phyloP scores from a whole-genome alignment of 805 yeast species.

The Barnettozyma siamensis region DNA sequence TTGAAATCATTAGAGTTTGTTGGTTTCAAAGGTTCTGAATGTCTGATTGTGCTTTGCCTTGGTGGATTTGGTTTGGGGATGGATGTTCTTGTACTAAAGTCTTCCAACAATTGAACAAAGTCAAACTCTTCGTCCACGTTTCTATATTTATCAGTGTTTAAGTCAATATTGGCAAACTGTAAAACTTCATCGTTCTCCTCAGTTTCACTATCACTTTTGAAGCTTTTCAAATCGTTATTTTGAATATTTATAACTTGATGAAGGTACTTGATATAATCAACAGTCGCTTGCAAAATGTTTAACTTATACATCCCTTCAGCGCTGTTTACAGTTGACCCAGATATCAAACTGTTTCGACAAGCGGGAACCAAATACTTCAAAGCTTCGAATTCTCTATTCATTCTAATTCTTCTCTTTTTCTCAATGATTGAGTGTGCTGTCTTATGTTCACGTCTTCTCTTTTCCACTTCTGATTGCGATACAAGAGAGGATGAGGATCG shows the following conservation, averaged over 20 bases:
- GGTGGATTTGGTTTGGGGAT: neutral
- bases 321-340: constrained; percentile 6
- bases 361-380: constrained; percentile 74
- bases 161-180: constrained; percentile 46
- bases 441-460: constrained; percentile 42
- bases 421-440: constrained; percentile 74
- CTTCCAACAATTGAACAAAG: constrained; percentile 30
- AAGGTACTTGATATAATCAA: constrained; percentile 68
- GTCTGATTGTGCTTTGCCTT: constrained; percentile 1
- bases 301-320: constrained; percentile 72
- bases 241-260: constrained; percentile 53
- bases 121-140: constrained; percentile 51
- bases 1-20: constrained; percentile 1
- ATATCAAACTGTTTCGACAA: constrained; percentile 41
- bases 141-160: constrained; percentile 54
- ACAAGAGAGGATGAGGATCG: constrained; percentile 21
- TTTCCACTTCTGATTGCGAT: constrained; percentile 29
- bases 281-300: constrained; percentile 76
- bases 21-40: constrained; percentile 6
- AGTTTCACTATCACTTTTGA: constrained; percentile 14
- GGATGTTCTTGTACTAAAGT: constrained; percentile 4
- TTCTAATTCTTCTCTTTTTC: constrained; percentile 68
- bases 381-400: constrained; percentile 80
- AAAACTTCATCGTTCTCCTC: constrained; percentile 30
- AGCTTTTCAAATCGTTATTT: constrained; percentile 35